phyloP scores from a whole-genome alignment of 768 basidiomycete genomes.

The Dictyophora rubrovolvata region DNA sequence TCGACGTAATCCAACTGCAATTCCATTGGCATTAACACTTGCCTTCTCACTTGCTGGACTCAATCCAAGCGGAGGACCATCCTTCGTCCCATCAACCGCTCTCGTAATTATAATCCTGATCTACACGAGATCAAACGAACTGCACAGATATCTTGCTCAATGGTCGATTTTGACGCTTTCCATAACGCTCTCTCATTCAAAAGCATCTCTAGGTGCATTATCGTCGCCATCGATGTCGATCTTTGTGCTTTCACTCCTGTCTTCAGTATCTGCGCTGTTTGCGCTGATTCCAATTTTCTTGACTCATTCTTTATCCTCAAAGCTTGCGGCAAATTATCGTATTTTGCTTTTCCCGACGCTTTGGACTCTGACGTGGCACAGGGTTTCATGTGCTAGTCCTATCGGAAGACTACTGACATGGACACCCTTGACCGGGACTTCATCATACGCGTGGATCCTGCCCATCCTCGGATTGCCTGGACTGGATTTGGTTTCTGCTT shows the following conservation, averaged over 20 bases:
- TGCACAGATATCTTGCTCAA: slow-evolving; percentile 12
- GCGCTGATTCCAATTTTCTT: not conserved
- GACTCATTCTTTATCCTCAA: not conserved
- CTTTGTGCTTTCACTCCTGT: not conserved
- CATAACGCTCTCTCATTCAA: slow-evolving; percentile 17
- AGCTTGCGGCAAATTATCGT: slow-evolving; percentile 26
- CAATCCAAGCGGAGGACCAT: slow-evolving; percentile 15
- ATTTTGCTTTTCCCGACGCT: slow-evolving; percentile 54
- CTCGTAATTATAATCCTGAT: slow-evolving; percentile 21
- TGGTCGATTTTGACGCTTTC: slow-evolving; percentile 18
- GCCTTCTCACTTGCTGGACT: slow-evolving; percentile 15
- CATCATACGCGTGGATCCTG: slow-evolving; percentile 55
- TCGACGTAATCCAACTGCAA: slow-evolving; percentile 1
- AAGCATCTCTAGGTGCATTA: slow-evolving; percentile 23
- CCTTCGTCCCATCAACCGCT: slow-evolving; percentile 19
- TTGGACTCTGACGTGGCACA: slow-evolving; percentile 58
- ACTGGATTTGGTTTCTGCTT: slow-evolving; percentile 66
- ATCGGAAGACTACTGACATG: slow-evolving; percentile 65
- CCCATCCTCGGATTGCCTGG: slow-evolving; percentile 46
- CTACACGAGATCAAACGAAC: slow-evolving; percentile 13
- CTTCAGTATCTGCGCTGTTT: not conserved
- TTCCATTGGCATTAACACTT: slow-evolving; percentile 4
- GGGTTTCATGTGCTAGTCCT: slow-evolving; percentile 45
- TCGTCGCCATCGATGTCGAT: slow-evolving; percentile 2
- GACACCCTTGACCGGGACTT: slow-evolving; percentile 44